phyloP scores from a whole-genome alignment of 805 yeast species.

The Cephaloascus fragrans region DNA sequence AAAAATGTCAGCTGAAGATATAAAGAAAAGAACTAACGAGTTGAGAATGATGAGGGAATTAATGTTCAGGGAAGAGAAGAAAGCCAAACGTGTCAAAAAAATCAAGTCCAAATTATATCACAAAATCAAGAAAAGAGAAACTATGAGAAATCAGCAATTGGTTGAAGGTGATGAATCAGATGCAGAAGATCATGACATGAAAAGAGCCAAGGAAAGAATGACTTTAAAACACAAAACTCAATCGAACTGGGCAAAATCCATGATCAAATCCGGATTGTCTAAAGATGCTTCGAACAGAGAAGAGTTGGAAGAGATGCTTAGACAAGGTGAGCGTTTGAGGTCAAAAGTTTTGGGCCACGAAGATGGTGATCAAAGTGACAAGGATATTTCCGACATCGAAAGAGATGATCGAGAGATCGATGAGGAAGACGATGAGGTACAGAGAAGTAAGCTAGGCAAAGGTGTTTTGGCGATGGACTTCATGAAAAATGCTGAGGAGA shows the following conservation, averaged over 20 bases:
- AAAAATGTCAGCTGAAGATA: conserved; percentile 69
- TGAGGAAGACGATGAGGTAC: conserved; percentile 22
- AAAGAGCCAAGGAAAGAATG: conserved; percentile 90
- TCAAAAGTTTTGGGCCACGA: conserved; percentile 61
- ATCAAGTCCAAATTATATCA: conserved; percentile 89
- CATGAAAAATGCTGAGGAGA: conserved; percentile 83
- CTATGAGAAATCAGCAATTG: conserved; percentile 56
- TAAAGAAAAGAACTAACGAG: conserved; percentile 68
- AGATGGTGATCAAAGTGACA: conserved; percentile 46
- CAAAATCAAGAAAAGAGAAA: conserved; percentile 77
- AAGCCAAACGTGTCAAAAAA: conserved; percentile 86
- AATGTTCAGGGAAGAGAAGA: conserved; percentile 91
- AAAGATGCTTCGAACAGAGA: conserved; percentile 78
- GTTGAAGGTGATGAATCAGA: conserved; percentile 50
- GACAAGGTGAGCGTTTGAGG: conserved; percentile 73
- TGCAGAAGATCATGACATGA: conserved; percentile 55
- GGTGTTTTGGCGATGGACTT: conserved; percentile 93
- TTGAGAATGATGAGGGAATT: conserved; percentile 88
- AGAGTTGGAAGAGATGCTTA: conserved; percentile 90
- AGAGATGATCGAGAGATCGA: conserved; percentile 17
- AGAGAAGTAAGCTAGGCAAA: conserved; percentile 49
- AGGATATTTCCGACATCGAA: conserved; percentile 38
- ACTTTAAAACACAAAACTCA: conserved; percentile 81
- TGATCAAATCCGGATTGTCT: conserved; percentile 83
- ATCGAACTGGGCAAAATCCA: conserved; percentile 81